Evolutionary conservation across 2,329 filamentous ascomycete species (phyloP).

Genomic region (Alternaria novae-zelandiae): DNA sequence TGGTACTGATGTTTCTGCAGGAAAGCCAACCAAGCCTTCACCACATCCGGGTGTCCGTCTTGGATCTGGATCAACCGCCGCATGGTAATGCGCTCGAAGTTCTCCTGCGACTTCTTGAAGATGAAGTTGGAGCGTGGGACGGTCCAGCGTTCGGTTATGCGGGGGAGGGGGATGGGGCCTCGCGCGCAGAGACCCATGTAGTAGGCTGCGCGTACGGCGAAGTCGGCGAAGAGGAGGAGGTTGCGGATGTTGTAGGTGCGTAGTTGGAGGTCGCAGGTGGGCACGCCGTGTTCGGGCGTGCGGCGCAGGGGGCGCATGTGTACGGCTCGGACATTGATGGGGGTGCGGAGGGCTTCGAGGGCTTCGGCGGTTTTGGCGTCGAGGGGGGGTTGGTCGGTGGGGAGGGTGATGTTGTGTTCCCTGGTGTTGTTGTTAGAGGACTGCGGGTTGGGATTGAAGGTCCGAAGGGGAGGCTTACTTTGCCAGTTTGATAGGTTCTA

Average conservation of each 20-base stretch:
- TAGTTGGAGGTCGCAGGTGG: conserved; percentile 88
- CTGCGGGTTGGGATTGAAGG: neutral
- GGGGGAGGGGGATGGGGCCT: conserved; percentile 84
- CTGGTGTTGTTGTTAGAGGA: neutral
- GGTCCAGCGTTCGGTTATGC: conserved; percentile 91
- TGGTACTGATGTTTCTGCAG: conserved; percentile 90
- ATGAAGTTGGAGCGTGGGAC: conserved; percentile 89
- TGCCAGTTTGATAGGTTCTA: conserved; percentile 45
- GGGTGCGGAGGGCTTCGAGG: conserved; percentile 51
- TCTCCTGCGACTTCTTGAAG: conserved; percentile 97
- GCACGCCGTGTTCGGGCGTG: conserved; percentile 75
- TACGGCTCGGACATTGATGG: conserved; percentile 81
- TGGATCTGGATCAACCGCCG: conserved; percentile 89
- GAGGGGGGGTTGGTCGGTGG: conserved; percentile 37
- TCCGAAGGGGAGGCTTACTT: conserved; percentile 29
- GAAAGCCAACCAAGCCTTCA: conserved; percentile 92
- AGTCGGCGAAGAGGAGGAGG: conserved; percentile 93
- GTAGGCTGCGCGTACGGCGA: conserved; percentile 92
- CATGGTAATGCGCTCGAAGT: conserved; percentile 91
- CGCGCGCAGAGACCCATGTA: conserved; percentile 86
- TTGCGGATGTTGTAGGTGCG: conserved; percentile 90
- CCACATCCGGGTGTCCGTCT: conserved; percentile 86
- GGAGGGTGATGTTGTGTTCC: conserved; percentile 43
- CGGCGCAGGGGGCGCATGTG: conserved; percentile 85
- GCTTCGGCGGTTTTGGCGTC: conserved; percentile 37